Evolutionary conservation across 306 rosid species (phyloP).

Genomic region (Trichosanthes cucumerina): DNA sequence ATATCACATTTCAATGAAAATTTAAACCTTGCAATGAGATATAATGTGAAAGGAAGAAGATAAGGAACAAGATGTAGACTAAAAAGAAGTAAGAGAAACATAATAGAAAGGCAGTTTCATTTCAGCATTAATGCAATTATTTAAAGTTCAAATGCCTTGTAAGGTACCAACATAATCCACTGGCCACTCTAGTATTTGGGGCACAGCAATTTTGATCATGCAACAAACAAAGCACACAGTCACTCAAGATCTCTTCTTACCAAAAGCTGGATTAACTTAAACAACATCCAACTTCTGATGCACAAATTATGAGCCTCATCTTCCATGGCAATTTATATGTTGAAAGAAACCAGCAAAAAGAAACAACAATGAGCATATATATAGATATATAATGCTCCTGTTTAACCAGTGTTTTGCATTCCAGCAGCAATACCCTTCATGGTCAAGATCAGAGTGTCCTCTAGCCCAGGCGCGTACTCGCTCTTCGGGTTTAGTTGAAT

Average conservation of each 20-base stretch:
- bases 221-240: constrained; percentile 12
- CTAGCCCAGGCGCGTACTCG: constrained; percentile 91
- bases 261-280: constrained; percentile 12
- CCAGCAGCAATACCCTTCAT: constrained; percentile 99
- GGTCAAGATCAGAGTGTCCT: constrained; percentile 92
- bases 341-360: not conserved
- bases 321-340: not conserved
- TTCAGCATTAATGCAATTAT: constrained; percentile 1
- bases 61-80: not conserved
- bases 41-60: not conserved
- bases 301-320: constrained; percentile 5
- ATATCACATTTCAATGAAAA: too few relatives aligned
- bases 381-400: not conserved
- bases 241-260: constrained; percentile 6
- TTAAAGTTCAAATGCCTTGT: not conserved
- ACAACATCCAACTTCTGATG: constrained; percentile 25
- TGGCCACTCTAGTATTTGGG: constrained; percentile 5
- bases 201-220: constrained; percentile 1
- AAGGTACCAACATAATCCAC: not conserved
- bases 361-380: not conserved
- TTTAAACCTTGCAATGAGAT: not conserved
- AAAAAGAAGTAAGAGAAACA: not conserved
- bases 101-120: not conserved
- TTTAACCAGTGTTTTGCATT: constrained; percentile 91
- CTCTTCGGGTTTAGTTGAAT: constrained; percentile 76